phyloP scores from a whole-genome alignment of 805 yeast species.

The Nakazawaea sp. region DNA sequence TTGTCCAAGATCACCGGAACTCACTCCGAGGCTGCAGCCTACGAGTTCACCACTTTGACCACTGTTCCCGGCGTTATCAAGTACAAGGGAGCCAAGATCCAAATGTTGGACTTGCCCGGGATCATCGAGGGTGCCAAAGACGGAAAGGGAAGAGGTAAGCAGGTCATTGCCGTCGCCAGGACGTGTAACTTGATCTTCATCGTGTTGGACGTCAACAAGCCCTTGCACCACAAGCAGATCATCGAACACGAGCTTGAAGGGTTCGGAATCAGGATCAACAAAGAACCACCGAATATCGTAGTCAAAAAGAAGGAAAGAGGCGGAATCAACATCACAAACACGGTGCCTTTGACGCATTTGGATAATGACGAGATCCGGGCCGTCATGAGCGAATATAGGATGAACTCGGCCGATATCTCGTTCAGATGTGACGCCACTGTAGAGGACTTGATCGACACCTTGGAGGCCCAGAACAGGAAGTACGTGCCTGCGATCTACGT shows the following conservation, averaged over 20 bases:
- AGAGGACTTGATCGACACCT: slow-evolving; percentile 90
- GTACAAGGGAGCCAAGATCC: slow-evolving; percentile 96
- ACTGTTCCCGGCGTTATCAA: slow-evolving; percentile 96
- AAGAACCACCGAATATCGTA: slow-evolving; percentile 86
- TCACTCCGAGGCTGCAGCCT: slow-evolving; percentile 95
- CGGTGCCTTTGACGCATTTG: slow-evolving; percentile 86
- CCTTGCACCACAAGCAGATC: slow-evolving; percentile 87
- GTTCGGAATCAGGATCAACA: slow-evolving; percentile 91
- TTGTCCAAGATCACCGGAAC: slow-evolving; percentile 89
- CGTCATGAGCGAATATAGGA: slow-evolving; percentile 91
- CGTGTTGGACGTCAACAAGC: slow-evolving; percentile 93
- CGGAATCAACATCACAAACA: slow-evolving; percentile 88
- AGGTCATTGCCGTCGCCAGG: slow-evolving; percentile 98
- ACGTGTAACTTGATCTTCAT: slow-evolving; percentile 91
- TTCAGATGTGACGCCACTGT: slow-evolving; percentile 97
- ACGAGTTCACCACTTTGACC: slow-evolving; percentile 94
- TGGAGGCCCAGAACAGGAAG: slow-evolving; percentile 85
- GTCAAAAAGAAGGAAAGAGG: slow-evolving; percentile 93
- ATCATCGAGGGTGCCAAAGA: slow-evolving; percentile 89
- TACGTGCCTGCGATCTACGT: slow-evolving; percentile 96
- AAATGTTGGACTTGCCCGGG: slow-evolving; percentile 90
- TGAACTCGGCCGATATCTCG: slow-evolving; percentile 93
- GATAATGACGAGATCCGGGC: slow-evolving; percentile 93
- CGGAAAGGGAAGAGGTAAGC: slow-evolving; percentile 90
- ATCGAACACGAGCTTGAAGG: slow-evolving; percentile 96